These are phyloP conservation scores for Dictyostelium discoideum DNA, from an alignment of 78 protist species.

Conservation along the genomic window DNA sequence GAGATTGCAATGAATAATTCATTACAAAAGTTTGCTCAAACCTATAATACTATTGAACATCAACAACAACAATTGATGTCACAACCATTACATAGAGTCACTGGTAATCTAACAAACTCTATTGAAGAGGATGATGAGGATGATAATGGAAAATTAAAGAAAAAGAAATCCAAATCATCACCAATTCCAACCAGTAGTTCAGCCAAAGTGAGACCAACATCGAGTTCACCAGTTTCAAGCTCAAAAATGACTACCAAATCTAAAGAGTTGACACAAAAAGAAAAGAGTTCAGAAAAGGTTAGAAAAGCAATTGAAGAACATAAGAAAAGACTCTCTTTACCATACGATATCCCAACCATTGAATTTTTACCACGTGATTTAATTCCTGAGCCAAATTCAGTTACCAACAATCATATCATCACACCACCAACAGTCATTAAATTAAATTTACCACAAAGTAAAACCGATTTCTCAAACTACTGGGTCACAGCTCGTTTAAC, in stretches of 20 bases:
- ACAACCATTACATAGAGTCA: background rate
- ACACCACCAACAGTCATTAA: constrained; percentile 20
- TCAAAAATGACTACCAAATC: background rate
- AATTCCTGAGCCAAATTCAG: constrained; percentile 14
- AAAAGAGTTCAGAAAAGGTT: constrained; percentile 10
- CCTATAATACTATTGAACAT: background rate
- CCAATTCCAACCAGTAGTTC: background rate
- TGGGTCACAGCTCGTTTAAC: constrained; percentile 19
- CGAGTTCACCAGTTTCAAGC: background rate
- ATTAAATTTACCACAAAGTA: background rate
- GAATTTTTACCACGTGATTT: constrained; percentile 13
- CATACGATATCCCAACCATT: background rate
- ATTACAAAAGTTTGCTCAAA: background rate
- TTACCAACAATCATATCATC: constrained; percentile 18
- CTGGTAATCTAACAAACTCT: background rate
- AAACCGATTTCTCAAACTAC: background rate
- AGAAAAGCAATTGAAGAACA: constrained; percentile 6
- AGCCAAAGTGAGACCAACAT: background rate
- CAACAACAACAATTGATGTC: background rate
- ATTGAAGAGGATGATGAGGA: background rate
- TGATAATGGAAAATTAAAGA: background rate
- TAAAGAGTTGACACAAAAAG: constrained; percentile 7
- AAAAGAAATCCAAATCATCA: background rate
- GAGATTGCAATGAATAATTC: background rate
- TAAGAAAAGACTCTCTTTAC: background rate